phyloP scores from a whole-genome alignment of 129 eudicot genomes.

The Centaurea solstitialis region DNA sequence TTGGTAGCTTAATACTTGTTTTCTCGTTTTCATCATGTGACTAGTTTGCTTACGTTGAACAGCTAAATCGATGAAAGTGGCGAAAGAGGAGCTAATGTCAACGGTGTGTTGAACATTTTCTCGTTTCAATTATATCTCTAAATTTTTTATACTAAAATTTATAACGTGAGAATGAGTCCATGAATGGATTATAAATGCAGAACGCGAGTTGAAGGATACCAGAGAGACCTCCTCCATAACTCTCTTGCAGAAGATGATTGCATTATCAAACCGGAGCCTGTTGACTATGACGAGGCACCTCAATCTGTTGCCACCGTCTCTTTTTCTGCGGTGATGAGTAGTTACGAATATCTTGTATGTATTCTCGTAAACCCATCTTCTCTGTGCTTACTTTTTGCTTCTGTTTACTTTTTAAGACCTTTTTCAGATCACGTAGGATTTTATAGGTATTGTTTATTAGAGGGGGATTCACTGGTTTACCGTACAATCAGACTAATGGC shows the following conservation, averaged over 20 bases:
- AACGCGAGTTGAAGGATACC: background rate
- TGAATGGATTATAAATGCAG: constrained; percentile 20
- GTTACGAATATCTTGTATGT: constrained; percentile 45
- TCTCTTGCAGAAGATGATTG: constrained; percentile 1
- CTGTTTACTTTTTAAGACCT: too few species aligned
- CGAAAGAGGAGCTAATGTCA: background rate
- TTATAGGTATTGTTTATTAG: too few species aligned
- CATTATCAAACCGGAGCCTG: constrained; percentile 44
- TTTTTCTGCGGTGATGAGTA: constrained; percentile 40
- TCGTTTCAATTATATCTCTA: background rate
- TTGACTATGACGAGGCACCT: constrained; percentile 22
- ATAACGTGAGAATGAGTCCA: background rate
- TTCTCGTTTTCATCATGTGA: background rate
- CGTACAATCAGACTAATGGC: too few species aligned
- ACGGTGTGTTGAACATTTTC: background rate
- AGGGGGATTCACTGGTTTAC: too few species aligned
- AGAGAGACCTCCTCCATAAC: background rate
- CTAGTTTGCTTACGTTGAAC: constrained; percentile 4
- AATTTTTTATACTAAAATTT: background rate
- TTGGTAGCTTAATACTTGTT: background rate
- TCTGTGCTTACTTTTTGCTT: background rate
- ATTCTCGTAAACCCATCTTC: background rate
- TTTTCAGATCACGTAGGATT: too few species aligned
- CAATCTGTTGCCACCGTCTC: background rate
- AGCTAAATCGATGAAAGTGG: background rate